These are phyloP conservation scores for Boletus rubescentipes DNA, from an alignment of 768 basidiomycete genomes.

Conservation along the genomic window DNA sequence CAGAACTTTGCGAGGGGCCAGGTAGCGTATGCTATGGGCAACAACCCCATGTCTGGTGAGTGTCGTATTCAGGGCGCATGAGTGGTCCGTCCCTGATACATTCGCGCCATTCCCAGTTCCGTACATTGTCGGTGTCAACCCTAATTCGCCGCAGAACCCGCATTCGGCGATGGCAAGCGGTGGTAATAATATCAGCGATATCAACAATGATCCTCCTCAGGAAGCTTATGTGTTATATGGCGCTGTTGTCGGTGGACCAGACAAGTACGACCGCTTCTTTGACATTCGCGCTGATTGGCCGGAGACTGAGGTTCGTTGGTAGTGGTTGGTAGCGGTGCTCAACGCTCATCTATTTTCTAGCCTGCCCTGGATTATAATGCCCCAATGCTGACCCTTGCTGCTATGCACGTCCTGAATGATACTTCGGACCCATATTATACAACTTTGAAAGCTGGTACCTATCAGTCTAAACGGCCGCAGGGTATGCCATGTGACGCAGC, in stretches of 20 bases:
- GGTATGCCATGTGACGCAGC: conserved; percentile 81
- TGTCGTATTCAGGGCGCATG: not conserved
- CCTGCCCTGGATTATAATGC: conserved; percentile 89
- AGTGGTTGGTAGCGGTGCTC: not conserved
- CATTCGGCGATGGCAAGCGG: conserved; percentile 90
- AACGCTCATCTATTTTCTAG: conserved; percentile 33
- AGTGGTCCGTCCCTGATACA: not conserved
- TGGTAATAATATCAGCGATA: conserved; percentile 63
- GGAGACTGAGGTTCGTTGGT: conserved; percentile 66
- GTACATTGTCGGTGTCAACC: conserved; percentile 87
- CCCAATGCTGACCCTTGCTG: conserved; percentile 82
- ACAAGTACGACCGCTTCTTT: conserved; percentile 70
- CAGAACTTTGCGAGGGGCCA: conserved; percentile 77
- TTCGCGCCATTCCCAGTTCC: conserved; percentile 6
- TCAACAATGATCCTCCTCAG: conserved; percentile 69
- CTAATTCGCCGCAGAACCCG: conserved; percentile 88
- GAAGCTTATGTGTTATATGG: conserved; percentile 84
- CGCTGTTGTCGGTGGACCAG: conserved; percentile 86
- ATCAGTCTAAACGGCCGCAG: conserved; percentile 55
- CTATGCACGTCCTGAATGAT: conserved; percentile 70
- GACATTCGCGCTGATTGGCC: conserved; percentile 90
- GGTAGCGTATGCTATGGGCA: conserved; percentile 79
- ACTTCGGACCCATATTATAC: conserved; percentile 77
- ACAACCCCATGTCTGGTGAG: conserved; percentile 86
- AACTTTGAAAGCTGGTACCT: conserved; percentile 63